Evolutionary conservation across 148 eudicot genomes (phyloP), one percentile per base, ranked within the genome.

Genomic region (Heliamphora exappendiculata): DNA sequence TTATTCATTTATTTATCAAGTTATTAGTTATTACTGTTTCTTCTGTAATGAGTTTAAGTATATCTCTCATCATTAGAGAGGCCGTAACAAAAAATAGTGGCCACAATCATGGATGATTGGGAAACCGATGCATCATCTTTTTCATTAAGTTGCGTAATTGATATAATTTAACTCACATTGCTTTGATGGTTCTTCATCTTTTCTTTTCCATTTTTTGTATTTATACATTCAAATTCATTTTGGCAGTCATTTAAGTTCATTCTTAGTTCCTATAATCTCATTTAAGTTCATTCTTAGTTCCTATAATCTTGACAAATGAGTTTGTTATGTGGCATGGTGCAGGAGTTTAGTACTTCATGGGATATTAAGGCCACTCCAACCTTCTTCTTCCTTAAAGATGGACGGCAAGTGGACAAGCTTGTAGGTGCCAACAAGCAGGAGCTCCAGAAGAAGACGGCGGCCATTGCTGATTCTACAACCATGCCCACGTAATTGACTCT

Each of bases 281-380:
- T 36, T 64, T 1, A 20, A 33, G 37, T 36, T 17, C 31, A 22
- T 13, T 20, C 63, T 67, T 24, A 7, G 44, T 68, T 7, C 13
- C 7, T 64, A 26, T 51, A 26, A 65, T 36, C 3, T 24, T 51
- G 62, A 50, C 3, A n/a, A 28, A 33, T 62, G 82, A 39, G 51
- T 70, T 75, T 44, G 20, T 39, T 4, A 47, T 20, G 6, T 70
- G 57, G 42, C 49, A 10, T 77, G 63, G 34, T 77, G 76, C 84
- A 91, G 97, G 97, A 91, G 42, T 86, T 90, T 14, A 81, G 93
- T 75, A 82, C 84, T 41, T 84, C 88, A 53, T 91, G 91, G 91
- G 96, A 91, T 74, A 86, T 91, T 11, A 91, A 88, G 84, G 96
- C 96, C 49, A 88, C 93, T 20, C 97, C 97, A 77, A 88, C 92